Conservation (phyloP, 139 green algal species). For the Chlamydomonas sp. region DNA sequence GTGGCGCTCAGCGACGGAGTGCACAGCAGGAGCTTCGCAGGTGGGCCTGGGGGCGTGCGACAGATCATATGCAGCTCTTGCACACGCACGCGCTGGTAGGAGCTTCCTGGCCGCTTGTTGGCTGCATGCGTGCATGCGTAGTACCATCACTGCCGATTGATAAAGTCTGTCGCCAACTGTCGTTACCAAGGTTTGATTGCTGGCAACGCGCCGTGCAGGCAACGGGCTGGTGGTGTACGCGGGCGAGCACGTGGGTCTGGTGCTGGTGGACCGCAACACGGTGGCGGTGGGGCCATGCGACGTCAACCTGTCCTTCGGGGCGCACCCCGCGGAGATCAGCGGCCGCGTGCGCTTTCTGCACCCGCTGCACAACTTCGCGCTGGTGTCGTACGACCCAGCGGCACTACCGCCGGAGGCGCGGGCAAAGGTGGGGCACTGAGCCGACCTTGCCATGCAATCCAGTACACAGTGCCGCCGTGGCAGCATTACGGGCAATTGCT, state of each 20-base stretch:
- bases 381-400: conserved; percentile 76
- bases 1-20: conserved; percentile 90
- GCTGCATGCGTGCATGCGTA: neutral
- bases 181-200: no score
- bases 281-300: conserved; percentile 80
- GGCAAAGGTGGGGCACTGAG: conserved; percentile 38
- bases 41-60: conserved; percentile 23
- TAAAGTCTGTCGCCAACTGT: neutral
- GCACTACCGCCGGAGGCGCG: conserved; percentile 70
- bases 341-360: conserved; percentile 84
- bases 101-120: neutral
- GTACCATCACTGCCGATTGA: no score
- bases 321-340: conserved; percentile 82
- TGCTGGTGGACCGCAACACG: conserved; percentile 93
- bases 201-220: neutral
- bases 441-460: no score
- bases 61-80: neutral
- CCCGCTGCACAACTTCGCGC: conserved; percentile 88
- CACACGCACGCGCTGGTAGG: neutral
- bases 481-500: no score
- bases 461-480: no score
- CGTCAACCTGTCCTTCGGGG: conserved; percentile 87
- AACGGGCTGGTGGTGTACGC: conserved; percentile 33
- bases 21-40: conserved; percentile 72
- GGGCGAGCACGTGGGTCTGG: conserved; percentile 60